These are phyloP conservation scores for Fusarium humuli DNA, from an alignment of 2,329 filamentous ascomycete genomes.

Conservation along the genomic window DNA sequence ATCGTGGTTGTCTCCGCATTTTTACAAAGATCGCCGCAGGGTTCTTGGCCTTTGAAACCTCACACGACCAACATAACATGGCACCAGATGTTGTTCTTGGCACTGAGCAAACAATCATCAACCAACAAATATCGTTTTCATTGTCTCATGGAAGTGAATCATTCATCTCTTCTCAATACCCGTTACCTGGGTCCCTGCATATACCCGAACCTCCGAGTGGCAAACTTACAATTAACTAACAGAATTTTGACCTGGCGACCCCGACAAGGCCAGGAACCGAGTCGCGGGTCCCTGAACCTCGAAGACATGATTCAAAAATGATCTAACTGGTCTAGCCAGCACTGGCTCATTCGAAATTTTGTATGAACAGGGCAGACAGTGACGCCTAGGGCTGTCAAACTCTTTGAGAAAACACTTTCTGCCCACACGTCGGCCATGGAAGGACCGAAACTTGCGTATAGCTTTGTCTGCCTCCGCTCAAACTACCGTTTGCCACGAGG, in stretches of 20 bases:
- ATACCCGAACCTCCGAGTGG: neutral
- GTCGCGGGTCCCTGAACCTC: neutral
- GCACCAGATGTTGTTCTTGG: neutral
- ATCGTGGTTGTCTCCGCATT: slow-evolving; percentile 13
- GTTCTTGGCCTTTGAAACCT: slow-evolving; percentile 2
- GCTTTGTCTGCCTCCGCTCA: neutral
- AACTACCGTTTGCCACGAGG: slow-evolving; percentile 14
- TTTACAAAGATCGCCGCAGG: slow-evolving; percentile 10
- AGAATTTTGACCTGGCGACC: neutral
- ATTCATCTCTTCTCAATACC: neutral
- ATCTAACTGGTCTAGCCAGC: neutral
- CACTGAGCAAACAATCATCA: neutral
- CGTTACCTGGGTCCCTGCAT: neutral
- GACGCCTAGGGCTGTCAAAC: neutral
- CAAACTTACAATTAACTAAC: neutral
- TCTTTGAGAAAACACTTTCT: neutral
- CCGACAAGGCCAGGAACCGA: slow-evolving; percentile 3
- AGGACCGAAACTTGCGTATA: neutral
- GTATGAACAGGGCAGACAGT: neutral
- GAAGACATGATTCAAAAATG: slow-evolving; percentile 5
- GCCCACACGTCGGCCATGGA: neutral
- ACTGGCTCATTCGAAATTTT: neutral
- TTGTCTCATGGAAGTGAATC: neutral
- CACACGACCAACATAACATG: neutral
- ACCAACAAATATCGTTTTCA: neutral